phyloP scores from a whole-genome alignment of 2,329 filamentous ascomycete species.

The Phialemoniopsis sp. region DNA sequence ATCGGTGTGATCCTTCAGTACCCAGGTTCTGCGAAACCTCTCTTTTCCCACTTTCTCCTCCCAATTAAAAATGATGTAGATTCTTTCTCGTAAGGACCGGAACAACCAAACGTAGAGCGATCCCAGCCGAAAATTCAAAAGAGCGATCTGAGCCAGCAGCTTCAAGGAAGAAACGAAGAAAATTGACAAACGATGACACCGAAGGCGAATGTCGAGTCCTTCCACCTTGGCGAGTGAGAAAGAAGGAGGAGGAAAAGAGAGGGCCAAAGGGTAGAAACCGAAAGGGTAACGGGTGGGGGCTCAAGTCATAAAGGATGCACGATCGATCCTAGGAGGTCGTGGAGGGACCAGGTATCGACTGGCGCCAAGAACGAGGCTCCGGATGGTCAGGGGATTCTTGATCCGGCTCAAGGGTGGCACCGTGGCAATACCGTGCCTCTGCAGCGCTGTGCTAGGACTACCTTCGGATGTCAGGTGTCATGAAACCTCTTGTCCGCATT shows the following conservation, averaged over 20 bases:
- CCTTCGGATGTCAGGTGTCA: constrained; percentile 31
- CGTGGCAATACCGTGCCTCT: constrained; percentile 8
- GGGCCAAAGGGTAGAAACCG: constrained; percentile 4
- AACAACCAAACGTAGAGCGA: constrained; percentile 19
- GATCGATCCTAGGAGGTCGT: background rate
- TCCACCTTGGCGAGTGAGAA: constrained; percentile 37
- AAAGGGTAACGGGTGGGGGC: constrained; percentile 16
- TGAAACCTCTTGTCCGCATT: constrained; percentile 30
- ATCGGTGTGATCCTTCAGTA: constrained; percentile 1
- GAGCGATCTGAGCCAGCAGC: constrained; percentile 60
- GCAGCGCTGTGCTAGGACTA: constrained; percentile 12
- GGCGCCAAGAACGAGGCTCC: background rate
- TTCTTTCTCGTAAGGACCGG: constrained; percentile 7
- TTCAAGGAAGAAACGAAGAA: constrained; percentile 34
- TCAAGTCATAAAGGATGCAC: constrained; percentile 33
- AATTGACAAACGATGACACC: constrained; percentile 29
- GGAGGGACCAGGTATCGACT: constrained; percentile 14
- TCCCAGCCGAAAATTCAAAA: constrained; percentile 33
- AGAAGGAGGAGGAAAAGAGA: constrained; percentile 20
- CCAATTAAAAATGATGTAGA: constrained; percentile 14
- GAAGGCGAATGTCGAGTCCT: constrained; percentile 30
- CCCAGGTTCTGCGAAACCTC: constrained; percentile 7
- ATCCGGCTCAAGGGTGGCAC: background rate
- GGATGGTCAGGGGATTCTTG: no score
- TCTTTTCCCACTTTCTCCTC: constrained; percentile 14